A percentile compares a stretch with the other conserved stretches of the same genome.
phyloP scores from a whole-genome alignment of 23 red algal species.

The Gracilaria domingensis region DNA sequence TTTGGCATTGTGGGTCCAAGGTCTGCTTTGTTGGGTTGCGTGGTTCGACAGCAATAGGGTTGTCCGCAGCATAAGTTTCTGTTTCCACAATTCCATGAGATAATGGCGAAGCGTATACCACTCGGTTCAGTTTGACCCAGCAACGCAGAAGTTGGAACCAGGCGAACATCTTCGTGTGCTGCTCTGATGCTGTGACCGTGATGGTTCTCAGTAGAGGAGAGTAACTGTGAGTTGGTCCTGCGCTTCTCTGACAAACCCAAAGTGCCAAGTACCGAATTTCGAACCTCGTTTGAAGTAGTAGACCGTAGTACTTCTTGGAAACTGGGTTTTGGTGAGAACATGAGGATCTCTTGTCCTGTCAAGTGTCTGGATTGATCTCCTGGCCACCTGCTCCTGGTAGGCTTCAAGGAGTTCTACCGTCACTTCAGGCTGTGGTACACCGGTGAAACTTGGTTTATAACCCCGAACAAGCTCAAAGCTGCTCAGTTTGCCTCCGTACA shows the following conservation, averaged over 20 bases:
- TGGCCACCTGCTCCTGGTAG: constrained; percentile 18
- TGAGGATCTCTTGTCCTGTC: not conserved
- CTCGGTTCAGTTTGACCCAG: not conserved
- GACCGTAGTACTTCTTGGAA: not conserved
- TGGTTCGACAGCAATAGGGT: too few species aligned
- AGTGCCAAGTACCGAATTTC: constrained; percentile 33
- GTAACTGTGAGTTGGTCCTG: not conserved
- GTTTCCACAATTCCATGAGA: too few species aligned
- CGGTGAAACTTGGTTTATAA: too few species aligned
- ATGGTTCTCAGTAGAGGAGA: constrained; percentile 6
- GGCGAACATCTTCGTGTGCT: constrained; percentile 47
- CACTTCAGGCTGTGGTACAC: not conserved
- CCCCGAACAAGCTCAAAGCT: constrained; percentile 2
- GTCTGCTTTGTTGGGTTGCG: too few species aligned
- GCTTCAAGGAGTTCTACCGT: not conserved
- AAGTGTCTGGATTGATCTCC: not conserved
- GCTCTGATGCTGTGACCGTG: constrained; percentile 13
- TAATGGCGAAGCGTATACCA: not conserved
- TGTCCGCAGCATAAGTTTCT: too few species aligned
- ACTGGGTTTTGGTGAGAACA: not conserved
- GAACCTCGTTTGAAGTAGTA: constrained; percentile 46
- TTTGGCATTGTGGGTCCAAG: not conserved
- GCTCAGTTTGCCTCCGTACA: constrained; percentile 38
- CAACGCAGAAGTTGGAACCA: constrained; percentile 23
- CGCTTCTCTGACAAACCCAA: constrained; percentile 8